These are phyloP conservation scores for Pichia sp. DNA, from an alignment of 1,139 yeast species.

Conservation along the genomic window DNA sequence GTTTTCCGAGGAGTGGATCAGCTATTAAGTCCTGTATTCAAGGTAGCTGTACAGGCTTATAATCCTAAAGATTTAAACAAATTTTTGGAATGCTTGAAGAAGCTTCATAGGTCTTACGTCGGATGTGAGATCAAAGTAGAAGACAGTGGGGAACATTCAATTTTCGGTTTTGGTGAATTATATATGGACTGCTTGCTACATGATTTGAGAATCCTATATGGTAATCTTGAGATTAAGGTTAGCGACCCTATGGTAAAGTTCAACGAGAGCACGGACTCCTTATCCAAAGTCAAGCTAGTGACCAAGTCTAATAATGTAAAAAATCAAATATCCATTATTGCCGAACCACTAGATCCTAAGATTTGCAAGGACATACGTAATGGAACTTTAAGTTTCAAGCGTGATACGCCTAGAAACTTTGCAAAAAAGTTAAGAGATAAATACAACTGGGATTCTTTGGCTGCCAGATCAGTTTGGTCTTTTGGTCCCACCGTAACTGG, in stretches of 20 bases:
- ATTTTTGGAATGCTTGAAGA: conserved; percentile 63
- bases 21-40: conserved; percentile 58
- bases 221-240: conserved; percentile 69
- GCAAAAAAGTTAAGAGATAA: conserved; percentile 53
- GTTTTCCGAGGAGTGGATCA: conserved; percentile 43
- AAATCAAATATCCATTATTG: conserved; percentile 62
- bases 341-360: conserved; percentile 66
- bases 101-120: conserved; percentile 60
- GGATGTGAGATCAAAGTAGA: conserved; percentile 68
- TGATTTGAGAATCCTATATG: conserved; percentile 61
- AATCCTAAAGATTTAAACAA: conserved; percentile 76
- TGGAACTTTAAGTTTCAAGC: conserved; percentile 35
- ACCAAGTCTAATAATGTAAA: conserved; percentile 53
- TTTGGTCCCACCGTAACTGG: conserved; percentile 63
- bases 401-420: conserved; percentile 32
- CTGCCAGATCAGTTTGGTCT: conserved; percentile 79
- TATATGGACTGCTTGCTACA: conserved; percentile 80
- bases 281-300: conserved; percentile 64
- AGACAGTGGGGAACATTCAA: conserved; percentile 82
- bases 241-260: conserved; percentile 83
- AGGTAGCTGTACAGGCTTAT: conserved; percentile 79
- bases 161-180: conserved; percentile 82
- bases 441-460: conserved; percentile 78
- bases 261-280: conserved; percentile 68
- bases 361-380: conserved; percentile 55